A percentile compares a stretch with the other conserved stretches of the same genome.
Conservation (phyloP, 2,329 filamentous ascomycete species). For the Fusarium sp. region DNA sequence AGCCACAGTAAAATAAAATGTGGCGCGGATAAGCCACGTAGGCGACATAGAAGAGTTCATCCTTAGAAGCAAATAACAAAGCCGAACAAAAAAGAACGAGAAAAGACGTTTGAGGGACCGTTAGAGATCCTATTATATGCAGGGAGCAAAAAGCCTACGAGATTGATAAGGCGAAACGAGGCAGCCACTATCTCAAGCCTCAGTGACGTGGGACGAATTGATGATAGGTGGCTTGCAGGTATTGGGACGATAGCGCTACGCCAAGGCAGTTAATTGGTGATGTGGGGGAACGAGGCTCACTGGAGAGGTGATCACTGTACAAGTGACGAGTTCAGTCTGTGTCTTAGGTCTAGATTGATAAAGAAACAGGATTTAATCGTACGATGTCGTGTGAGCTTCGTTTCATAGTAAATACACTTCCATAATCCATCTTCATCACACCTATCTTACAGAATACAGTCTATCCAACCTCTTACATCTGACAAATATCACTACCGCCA, state of each 20-base stretch:
- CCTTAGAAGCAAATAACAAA: too few species aligned
- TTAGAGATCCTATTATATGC: too few species aligned
- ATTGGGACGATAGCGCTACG: neutral
- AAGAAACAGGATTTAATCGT: neutral
- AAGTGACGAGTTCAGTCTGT: neutral
- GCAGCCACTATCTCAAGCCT: neutral
- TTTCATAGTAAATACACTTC: neutral
- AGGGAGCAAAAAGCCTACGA: neutral
- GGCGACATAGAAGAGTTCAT: neutral
- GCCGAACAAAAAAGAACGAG: too few species aligned
- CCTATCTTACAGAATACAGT: neutral
- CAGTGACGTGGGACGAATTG: neutral
- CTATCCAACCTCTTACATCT: too few species aligned
- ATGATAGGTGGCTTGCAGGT: neutral
- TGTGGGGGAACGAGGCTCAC: neutral
- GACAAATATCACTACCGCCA: too few species aligned
- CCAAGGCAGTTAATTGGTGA: neutral
- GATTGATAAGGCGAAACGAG: constrained; percentile 2
- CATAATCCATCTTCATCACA: neutral
- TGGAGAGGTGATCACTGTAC: neutral
- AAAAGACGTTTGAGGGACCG: too few species aligned
- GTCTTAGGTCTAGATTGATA: neutral
- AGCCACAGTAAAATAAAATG: accelerated
- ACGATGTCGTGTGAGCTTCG: neutral
- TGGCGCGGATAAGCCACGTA: neutral